A percentile compares a stretch with the other conserved stretches of the same genome.
Conservation (phyloP, 495 filamentous ascomycete species). For the Hypoxylon subgilvum region DNA sequence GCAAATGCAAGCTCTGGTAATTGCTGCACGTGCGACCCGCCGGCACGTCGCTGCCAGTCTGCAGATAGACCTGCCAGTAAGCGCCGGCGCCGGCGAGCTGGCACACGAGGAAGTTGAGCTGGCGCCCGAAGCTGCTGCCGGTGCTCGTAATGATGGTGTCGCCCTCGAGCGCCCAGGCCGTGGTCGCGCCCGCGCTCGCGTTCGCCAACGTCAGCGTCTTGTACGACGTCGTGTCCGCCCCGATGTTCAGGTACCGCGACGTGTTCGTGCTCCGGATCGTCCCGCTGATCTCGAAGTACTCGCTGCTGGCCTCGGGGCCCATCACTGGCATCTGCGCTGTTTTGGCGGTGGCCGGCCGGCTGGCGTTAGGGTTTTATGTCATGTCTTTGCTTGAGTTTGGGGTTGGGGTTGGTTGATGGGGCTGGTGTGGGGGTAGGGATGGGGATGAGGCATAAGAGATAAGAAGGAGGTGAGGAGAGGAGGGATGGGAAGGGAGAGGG, state of each 20-base stretch:
- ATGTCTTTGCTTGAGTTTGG: no score
- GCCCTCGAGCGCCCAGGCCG: conserved; percentile 58
- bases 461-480: not conserved
- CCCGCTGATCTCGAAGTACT: conserved; percentile 54
- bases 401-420: no score
- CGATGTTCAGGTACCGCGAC: conserved; percentile 54
- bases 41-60: conserved; percentile 56
- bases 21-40: conserved; percentile 56
- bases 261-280: conserved; percentile 57
- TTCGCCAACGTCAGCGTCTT: conserved; percentile 53
- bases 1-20: conserved; percentile 59
- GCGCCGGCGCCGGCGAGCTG: conserved; percentile 41
- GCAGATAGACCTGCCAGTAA: conserved; percentile 58
- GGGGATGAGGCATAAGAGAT: no score
- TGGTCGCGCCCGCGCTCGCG: conserved; percentile 43
- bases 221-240: conserved; percentile 49
- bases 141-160: conserved; percentile 59
- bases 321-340: conserved; percentile 50
- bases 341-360: conserved; percentile 1
- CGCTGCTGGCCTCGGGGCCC: conserved; percentile 51
- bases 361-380: conserved; percentile 20
- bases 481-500: not conserved
- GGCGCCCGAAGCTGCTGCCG: conserved; percentile 53
- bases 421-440: no score
- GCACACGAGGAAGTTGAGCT: conserved; percentile 60